Percentiles rank a stretch among this genome's conserved stretches.
phyloP scores from a whole-genome alignment of 306 rosid genomes.

The Cicer cuneatum region DNA sequence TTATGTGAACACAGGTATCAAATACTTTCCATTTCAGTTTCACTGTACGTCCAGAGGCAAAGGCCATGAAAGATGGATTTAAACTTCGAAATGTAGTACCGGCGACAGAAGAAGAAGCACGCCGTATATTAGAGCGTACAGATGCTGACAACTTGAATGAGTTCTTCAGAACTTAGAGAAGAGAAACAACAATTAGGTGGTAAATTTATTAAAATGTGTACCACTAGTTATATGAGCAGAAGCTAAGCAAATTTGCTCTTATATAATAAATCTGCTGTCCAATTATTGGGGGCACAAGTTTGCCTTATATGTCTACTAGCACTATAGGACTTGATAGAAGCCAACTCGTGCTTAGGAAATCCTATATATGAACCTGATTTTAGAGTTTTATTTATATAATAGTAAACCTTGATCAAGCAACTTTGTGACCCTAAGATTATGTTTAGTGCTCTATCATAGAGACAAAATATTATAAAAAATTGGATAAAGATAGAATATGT shows the following conservation, averaged over 20 bases:
- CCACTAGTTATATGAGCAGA: constrained; percentile 19
- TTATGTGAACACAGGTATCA: constrained; percentile 59
- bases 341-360: constrained; percentile 21
- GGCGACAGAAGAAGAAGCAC: constrained; percentile 96
- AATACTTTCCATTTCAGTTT: constrained; percentile 88
- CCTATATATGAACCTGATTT: constrained; percentile 23
- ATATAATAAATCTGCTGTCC: constrained; percentile 25
- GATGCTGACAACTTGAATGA: constrained; percentile 68
- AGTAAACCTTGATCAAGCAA: not conserved
- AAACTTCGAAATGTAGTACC: constrained; percentile 82
- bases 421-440: not conserved
- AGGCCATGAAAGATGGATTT: constrained; percentile 61
- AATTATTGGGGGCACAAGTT: constrained; percentile 21
- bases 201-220: constrained; percentile 16
- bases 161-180: constrained; percentile 40
- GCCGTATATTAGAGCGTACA: constrained; percentile 74
- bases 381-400: not conserved
- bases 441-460: too few species aligned
- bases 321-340: constrained; percentile 18
- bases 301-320: constrained; percentile 19
- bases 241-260: constrained; percentile 19
- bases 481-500: too few species aligned
- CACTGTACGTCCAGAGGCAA: constrained; percentile 83
- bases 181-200: constrained; percentile 38
- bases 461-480: too few species aligned